Evolutionary conservation across 2,329 filamentous ascomycete species (phyloP).

Genomic region (Ceratocystis huliohia): DNA sequence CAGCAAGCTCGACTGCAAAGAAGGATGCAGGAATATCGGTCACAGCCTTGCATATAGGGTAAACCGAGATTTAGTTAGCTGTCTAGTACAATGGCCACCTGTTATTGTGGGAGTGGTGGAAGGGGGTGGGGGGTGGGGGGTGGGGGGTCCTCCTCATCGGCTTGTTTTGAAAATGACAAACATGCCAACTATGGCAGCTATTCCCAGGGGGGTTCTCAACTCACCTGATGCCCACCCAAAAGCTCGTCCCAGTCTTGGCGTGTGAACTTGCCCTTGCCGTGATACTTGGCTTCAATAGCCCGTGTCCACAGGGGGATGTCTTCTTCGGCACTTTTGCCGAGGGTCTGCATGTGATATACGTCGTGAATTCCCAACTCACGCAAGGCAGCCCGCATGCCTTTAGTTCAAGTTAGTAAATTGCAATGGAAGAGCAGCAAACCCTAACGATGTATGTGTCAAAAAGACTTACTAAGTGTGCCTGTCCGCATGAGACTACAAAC

Average conservation of each 20-base stretch:
- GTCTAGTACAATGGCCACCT: not conserved
- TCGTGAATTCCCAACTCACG: conserved; percentile 30
- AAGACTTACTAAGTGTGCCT: conserved; percentile 29
- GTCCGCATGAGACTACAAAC: conserved; percentile 32
- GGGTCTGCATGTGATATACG: conserved; percentile 30
- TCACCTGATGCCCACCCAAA: conserved; percentile 32
- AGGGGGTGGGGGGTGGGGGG: no score
- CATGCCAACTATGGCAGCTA: no score
- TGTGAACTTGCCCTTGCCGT: conserved; percentile 25
- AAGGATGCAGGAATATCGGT: conserved; percentile 46
- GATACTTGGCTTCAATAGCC: conserved; percentile 24
- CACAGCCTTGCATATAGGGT: conserved; percentile 37
- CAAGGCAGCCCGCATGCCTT: conserved; percentile 29
- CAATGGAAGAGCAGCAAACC: not conserved
- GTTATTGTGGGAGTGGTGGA: not conserved
- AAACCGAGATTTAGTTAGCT: conserved; percentile 24
- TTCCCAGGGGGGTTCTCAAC: not conserved
- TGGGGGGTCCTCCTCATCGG: no score
- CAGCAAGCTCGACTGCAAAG: conserved; percentile 30
- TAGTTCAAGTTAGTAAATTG: not conserved
- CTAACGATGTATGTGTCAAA: not conserved
- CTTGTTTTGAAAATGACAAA: no score
- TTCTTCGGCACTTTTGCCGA: conserved; percentile 14
- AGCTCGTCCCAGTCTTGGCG: conserved; percentile 35
- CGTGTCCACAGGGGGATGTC: conserved; percentile 24